Conservation (phyloP, 768 basidiomycete genomes). For the Suillus discolor region DNA sequence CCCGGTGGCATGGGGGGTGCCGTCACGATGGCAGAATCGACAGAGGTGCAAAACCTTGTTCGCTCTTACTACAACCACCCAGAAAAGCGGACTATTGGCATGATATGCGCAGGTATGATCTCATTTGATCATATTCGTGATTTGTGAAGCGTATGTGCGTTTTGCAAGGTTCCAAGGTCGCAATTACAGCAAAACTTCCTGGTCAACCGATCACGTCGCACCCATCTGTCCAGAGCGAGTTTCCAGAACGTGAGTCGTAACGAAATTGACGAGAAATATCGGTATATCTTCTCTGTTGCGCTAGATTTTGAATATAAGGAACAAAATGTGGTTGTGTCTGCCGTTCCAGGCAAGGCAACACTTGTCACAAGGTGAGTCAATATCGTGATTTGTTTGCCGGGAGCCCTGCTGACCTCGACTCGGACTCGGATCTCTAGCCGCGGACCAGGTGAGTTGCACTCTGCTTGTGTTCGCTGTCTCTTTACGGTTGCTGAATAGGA, state of each 20-base stretch:
- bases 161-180: constrained; percentile 64
- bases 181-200: constrained; percentile 60
- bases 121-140: not conserved
- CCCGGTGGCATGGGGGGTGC: constrained; percentile 83
- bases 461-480: not conserved
- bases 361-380: constrained; percentile 71
- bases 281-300: not conserved
- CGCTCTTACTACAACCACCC: constrained; percentile 43
- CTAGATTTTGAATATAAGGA: constrained; percentile 77
- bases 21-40: constrained; percentile 63
- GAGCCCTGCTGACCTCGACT: not conserved
- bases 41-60: constrained; percentile 64
- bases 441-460: constrained; percentile 59
- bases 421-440: constrained; percentile 46
- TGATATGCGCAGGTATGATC: constrained; percentile 78
- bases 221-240: constrained; percentile 62
- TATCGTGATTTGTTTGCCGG: not conserved
- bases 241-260: constrained; percentile 51
- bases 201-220: constrained; percentile 77
- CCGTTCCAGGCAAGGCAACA: constrained; percentile 40
- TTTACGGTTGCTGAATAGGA: constrained; percentile 39
- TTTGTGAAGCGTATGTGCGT: not conserved
- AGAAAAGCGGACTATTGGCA: constrained; percentile 56
- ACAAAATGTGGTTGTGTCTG: constrained; percentile 69
- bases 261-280: not conserved